Evolutionary conservation across 768 basidiomycete genomes (phyloP), one percentile per base, ranked within the genome.

Genomic region (Lepiota subincarnata): DNA sequence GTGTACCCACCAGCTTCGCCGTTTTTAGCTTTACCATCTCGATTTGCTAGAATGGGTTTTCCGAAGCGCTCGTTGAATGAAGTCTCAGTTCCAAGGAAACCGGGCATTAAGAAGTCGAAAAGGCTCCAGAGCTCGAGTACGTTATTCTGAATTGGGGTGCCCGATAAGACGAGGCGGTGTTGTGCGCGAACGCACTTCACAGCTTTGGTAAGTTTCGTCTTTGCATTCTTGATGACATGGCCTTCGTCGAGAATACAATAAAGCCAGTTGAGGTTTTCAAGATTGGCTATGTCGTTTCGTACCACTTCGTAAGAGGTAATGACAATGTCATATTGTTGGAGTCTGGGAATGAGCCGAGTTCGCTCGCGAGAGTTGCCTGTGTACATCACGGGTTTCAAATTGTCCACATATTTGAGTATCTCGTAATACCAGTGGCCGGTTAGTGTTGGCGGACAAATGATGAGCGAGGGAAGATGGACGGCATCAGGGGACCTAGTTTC

Each of bases 351-450:
- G 13, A 94, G 75, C 52, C 77, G 79, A 22, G 78, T 73, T 20
- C 97, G 84, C 62, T 98, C 93, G 53, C 84, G 78, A 22, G 91
- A 81, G 53, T 87, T 87, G 19, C 97, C 97, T 6, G 87, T 87
- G 69, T 98, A 99, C 57, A 95, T 74, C 44, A 97, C 75, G 0
- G 95, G 92, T 24, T 79, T 80, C 47, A 98, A 76, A 60, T 86
- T 89, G 43, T 89, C 87, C 2, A 86, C 79, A 61, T 98, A 99
- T 64, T 97, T 98, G 44, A 86, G 75, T 55, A 98, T 88, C 72
- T 99, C 97, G 69, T 98, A 96, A 67, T 92, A 94, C 97, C 97
- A 99, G 66, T 99, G 97, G 8, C 97, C 96, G 1, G 93, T 97
- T 48, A 99, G 81, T 1, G 97, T 99, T 3, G 97, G 96, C 0